Evolutionary conservation across 495 filamentous ascomycete genomes (phyloP), one percentile per base, ranked within the genome.

Genomic region (Polyplosphaeria fusca): DNA sequence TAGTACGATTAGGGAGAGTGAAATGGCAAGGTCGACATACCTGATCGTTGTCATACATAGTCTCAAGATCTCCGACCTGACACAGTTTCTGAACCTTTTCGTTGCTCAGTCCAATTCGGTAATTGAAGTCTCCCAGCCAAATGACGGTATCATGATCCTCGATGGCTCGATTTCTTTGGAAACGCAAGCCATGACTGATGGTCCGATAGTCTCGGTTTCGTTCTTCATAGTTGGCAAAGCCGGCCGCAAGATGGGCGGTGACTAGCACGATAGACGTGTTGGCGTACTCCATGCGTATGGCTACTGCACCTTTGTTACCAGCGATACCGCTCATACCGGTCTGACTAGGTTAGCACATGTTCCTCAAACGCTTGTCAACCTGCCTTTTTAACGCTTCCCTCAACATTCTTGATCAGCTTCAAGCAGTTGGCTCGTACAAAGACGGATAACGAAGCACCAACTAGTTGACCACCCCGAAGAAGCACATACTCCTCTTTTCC

Each of bases 121-220:
- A 99, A 65, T 99, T 99, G 74, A 99, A 99, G 70, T 99, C 93
- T 5, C 93, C 93, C 40, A 96, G 78, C 94, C 94, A 99, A 55
- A 99, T 87, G n/a, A 97, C 83, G 22, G 83, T 84, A 68, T 96
- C 88, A 67, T 99, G 93, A 67, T 95, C 85, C 53, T 92, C 86
- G 56, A 99, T 96, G 22, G 83, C 79, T 51, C 91, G 77, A 66
- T 94, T 95, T 52, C 88, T 81, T 66, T 95, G 91, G 65, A 98
- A 99, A 51, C 88, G 79, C 19, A 99, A 72, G 22, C 93, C 93
- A 54, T 86, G 78, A 64, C 85, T 84, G 58, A 97, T 97, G 12
- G 90, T 97, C 19, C 81, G 79, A 60, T 95, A 97, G 68, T 99
- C 94, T 48, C 82, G 82, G 63, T 96, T 97, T 60, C 93, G 76